Conservation (phyloP, 2,329 filamentous ascomycete species). For the Taxawa tesnikishii region DNA sequence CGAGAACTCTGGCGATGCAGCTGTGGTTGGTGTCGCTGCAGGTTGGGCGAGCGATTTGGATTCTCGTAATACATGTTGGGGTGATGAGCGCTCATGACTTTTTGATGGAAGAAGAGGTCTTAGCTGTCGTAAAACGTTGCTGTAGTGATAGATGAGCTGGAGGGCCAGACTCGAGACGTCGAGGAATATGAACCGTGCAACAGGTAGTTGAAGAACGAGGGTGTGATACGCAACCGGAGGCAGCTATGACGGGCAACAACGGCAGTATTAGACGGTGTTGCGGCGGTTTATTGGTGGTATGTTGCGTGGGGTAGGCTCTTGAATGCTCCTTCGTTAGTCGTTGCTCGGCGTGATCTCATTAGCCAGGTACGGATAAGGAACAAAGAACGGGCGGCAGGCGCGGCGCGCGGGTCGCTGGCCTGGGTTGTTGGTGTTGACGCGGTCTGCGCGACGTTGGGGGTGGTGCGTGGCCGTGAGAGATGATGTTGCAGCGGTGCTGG, state of each 20-base stretch:
- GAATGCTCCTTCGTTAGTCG: no score
- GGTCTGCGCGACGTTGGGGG: background rate
- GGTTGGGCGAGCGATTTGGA: slow-evolving; percentile 58
- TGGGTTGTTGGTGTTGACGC: background rate
- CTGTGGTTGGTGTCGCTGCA: slow-evolving; percentile 55
- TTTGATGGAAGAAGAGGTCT: background rate
- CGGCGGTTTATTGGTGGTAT: background rate
- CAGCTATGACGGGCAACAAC: background rate
- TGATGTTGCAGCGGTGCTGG: background rate
- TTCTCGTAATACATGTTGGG: slow-evolving; percentile 67
- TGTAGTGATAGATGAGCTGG: background rate
- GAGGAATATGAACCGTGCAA: background rate
- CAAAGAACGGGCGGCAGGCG: no score
- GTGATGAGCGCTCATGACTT: slow-evolving; percentile 10
- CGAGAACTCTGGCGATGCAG: slow-evolving; percentile 62
- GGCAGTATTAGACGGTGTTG: background rate
- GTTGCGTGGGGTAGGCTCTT: background rate
- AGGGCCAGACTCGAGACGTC: background rate
- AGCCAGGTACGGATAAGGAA: background rate
- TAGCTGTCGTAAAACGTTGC: background rate
- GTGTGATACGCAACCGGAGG: background rate
- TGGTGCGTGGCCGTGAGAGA: background rate
- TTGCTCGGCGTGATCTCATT: background rate
- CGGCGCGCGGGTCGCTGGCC: no score
- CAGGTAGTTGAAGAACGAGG: background rate